Percentiles rank a stretch among this genome's conserved stretches.
Evolutionary conservation across 257 asterid genomes (phyloP).

Genomic region (Linderniella brevidens): DNA sequence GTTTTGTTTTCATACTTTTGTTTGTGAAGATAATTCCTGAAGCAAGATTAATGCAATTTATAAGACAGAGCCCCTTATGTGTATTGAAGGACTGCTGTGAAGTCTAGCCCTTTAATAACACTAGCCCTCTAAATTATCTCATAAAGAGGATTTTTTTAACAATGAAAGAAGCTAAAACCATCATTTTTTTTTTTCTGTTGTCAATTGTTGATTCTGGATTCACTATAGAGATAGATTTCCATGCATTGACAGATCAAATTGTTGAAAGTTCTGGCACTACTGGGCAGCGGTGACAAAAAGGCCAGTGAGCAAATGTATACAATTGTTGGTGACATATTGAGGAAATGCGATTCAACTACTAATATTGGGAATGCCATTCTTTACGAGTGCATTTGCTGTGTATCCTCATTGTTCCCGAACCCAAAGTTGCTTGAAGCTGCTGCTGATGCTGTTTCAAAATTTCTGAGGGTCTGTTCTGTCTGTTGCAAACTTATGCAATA

Average conservation of each 20-base stretch:
- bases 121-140: no score
- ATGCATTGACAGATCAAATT: conserved; percentile 39
- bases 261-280: conserved; percentile 59
- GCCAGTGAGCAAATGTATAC: conserved; percentile 96
- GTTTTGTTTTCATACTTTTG: no score
- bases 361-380: conserved; percentile 90
- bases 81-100: no score
- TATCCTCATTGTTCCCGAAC: conserved; percentile 72
- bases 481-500: background rate
- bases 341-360: conserved; percentile 68
- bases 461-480: conserved; percentile 57
- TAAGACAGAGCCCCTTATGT: no score
- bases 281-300: conserved; percentile 82
- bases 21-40: no score
- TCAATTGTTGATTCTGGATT: background rate
- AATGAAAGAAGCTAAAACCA: background rate
- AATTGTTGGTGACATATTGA: conserved; percentile 70
- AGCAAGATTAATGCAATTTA: no score
- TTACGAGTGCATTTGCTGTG: conserved; percentile 86
- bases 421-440: conserved; percentile 82
- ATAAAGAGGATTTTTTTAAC: background rate
- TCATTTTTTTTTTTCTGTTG: background rate
- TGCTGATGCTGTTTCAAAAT: conserved; percentile 77
- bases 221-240: background rate
- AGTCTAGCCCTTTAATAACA: no score